Base-by-base conservation (phyloP, 106 monocot species). In the Dioscorea zingiberensis region DNA sequence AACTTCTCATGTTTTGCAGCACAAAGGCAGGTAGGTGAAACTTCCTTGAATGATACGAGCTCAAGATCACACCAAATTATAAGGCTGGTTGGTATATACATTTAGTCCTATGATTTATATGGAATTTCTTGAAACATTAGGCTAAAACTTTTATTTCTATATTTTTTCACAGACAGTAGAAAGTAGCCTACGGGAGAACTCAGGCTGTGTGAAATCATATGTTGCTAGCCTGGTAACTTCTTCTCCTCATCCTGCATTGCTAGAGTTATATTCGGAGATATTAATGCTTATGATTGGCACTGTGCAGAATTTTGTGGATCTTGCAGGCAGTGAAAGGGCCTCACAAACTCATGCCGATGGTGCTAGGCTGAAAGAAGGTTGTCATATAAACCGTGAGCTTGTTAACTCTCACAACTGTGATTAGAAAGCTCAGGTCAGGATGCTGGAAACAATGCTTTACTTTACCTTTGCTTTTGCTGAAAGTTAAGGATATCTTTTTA, bases 21-120 rank as follows among this genome's bases (percentile, higher is more conserved):
- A 53, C 86, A 99, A 81, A 84, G 98, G 62, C 98, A 93, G 60
- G 89, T 99, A 48, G 89, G 89, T 49, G 98, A 99, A 71, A 99
- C 98, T 54, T 76, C 89, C 48, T 76, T 93, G 73, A 99, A 99
- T 83, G 92, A 99, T 58, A 80, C 81, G 26, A 99, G 98, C 72
- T 99, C 98, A 21, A 81, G 98, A 74, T 99, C 93, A 24, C 98
- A 99, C 72, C 98, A 99, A 73, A 99, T 99, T 62, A 93, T 89
- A 70, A 93, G 87, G 59, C 87, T 99, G 88, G 98, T 87, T 72
- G 73, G 73, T 58, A 16, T 55, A 27, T 22, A 27, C 48, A 51
- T 48, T 59, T 54, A 15, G 19, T 67, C 17, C 30, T 27, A 17
- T 49, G 51, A 27, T 55, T 68, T 25, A 13, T 47, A 13, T 64